These are phyloP conservation scores for Hymenoscyphus scutula DNA, from an alignment of 2,329 filamentous ascomycete species.

Conservation along the genomic window DNA sequence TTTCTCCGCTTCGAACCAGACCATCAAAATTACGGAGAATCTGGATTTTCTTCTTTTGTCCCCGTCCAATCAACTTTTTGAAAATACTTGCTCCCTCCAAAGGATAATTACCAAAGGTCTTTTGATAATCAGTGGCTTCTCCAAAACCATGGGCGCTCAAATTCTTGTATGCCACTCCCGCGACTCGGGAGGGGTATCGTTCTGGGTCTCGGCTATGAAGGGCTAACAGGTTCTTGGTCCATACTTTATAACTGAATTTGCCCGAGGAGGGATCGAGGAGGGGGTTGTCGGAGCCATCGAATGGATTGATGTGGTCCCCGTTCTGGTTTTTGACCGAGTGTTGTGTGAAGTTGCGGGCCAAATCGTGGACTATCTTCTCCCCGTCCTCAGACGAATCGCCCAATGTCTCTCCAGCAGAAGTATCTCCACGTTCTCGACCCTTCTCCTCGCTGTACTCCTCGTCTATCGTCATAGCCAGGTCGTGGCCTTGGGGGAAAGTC, in stretches of 20 bases:
- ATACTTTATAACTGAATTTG: slow-evolving; percentile 54
- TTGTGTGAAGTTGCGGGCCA: slow-evolving; percentile 31
- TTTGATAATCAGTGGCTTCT: slow-evolving; percentile 67
- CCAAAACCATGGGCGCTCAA: slow-evolving; percentile 69
- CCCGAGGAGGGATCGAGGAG: slow-evolving; percentile 51
- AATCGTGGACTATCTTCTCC: slow-evolving; percentile 26
- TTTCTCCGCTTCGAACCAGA: slow-evolving; percentile 60
- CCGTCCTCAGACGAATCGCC: slow-evolving; percentile 18
- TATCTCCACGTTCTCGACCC: neutral
- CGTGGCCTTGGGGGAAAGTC: neutral
- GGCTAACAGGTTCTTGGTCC: slow-evolving; percentile 58
- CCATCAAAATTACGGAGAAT: slow-evolving; percentile 66
- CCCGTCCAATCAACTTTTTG: slow-evolving; percentile 51
- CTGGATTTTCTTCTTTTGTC: slow-evolving; percentile 48
- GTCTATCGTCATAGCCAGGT: neutral
- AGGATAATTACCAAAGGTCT: slow-evolving; percentile 61
- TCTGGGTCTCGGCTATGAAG: slow-evolving; percentile 46
- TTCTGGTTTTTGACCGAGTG: slow-evolving; percentile 25
- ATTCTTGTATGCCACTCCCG: slow-evolving; percentile 65
- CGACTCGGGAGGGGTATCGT: slow-evolving; percentile 56
- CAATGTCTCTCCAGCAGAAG: neutral
- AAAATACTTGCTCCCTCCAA: slow-evolving; percentile 47
- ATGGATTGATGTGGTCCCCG: slow-evolving; percentile 47
- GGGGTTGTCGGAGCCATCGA: slow-evolving; percentile 47
- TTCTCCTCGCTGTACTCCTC: neutral